Conservation (phyloP, 2,329 filamentous ascomycete species). For the Rhynchosporium secalis region DNA sequence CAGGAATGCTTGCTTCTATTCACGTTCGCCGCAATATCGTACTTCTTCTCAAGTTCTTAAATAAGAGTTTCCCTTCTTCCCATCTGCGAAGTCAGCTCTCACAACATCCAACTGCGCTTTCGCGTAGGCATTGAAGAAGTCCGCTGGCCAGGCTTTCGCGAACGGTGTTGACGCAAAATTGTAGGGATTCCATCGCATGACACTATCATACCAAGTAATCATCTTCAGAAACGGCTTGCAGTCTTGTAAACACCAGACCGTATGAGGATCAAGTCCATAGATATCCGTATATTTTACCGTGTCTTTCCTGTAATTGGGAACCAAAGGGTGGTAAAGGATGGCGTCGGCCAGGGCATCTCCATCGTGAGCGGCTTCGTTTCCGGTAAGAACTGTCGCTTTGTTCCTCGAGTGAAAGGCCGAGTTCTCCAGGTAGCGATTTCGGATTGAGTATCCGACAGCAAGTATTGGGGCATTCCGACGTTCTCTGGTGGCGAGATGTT, state of each 20-base stretch:
- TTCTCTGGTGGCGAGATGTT: neutral
- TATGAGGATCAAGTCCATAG: neutral
- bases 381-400: neutral
- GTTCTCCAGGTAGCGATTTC: slow-evolving; percentile 3
- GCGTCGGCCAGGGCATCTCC: neutral
- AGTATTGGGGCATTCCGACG: neutral
- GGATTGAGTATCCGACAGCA: neutral
- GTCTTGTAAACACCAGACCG: neutral
- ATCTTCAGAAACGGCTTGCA: neutral
- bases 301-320: neutral
- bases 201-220: slow-evolving; percentile 2
- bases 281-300: neutral
- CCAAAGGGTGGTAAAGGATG: neutral
- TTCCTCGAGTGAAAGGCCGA: neutral
- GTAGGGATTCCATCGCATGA: neutral
- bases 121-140: neutral
- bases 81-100: neutral
- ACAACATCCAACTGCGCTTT: neutral
- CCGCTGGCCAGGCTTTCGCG: neutral
- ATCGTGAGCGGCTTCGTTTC: slow-evolving; percentile 2
- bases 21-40: neutral
- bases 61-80: neutral
- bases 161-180: neutral
- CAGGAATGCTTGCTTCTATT: neutral
- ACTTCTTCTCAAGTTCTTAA: neutral